Evolutionary conservation across 2,329 filamentous ascomycete genomes (phyloP), one percentile per base, ranked within the genome.

Genomic region (Pseudonectria foliicola): DNA sequence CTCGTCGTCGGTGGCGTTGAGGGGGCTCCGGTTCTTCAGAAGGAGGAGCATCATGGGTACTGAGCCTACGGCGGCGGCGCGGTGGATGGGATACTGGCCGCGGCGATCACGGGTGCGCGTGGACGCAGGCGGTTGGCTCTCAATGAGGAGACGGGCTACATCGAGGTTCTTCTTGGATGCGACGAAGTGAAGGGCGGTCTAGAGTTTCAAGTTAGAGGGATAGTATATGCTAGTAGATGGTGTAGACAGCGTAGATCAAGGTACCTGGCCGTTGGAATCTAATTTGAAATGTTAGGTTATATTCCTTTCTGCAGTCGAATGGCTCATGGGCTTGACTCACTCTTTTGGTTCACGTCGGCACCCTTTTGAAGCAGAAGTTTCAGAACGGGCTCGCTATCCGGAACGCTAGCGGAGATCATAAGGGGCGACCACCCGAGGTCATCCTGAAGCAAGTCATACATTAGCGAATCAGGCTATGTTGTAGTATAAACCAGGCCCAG

Each of bases 171-270:
- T 78, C 62, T 98, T 98, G 23, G 88, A 95, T 11, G 85, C 82
- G 31, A 88, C 80, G 56, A 96, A 95, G 61, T 96, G 90, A 13
- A 98, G 74, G 8, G 83, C 86, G 14, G 88, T 95, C 76, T 93
- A 48, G 18, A 13, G 13, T 14, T 11, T 23, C 16, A 11, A 14
- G 29, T 25, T n/a, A 27, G 28, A 18, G 27, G 21, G 28, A 27
- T 34, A 29, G 13, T 3, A 13, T 18, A 23, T 21, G 11, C 10
- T 15, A 11, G 27, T 14, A 14, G 18, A 24, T 25, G 14, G 16
- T n/a, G 27, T 28, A 28, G 23, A n/a, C 23, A 6, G 10, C 4
- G 21, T 2, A 6, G 12, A 13, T 6, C 25, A 31, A 18, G 47
- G 8, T 48, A 77, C 74, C 64, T 84, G 82, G 41, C 80, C 81